Evolutionary conservation across 164 flowering plant species (phyloP).

Genomic region (Magnolia officinalis): DNA sequence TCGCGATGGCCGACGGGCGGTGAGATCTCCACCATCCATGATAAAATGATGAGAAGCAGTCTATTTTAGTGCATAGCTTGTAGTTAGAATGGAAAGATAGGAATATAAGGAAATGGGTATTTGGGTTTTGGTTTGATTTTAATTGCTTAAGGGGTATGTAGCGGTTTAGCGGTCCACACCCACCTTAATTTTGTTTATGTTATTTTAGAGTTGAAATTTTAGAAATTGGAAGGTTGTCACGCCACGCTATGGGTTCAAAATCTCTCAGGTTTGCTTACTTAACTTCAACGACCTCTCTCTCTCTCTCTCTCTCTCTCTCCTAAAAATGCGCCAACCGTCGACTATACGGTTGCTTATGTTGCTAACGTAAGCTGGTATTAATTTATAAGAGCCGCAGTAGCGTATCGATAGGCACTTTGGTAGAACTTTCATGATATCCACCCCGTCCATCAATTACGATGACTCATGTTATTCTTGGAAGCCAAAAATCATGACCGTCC

Average conservation of each 20-base stretch:
- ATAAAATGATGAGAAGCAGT: background rate
- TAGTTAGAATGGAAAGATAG: background rate
- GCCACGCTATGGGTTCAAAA: conserved; percentile 29
- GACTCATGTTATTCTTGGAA: no score
- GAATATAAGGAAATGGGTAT: background rate
- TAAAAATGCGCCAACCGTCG: conserved; percentile 11
- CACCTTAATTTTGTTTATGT: conserved; percentile 14
- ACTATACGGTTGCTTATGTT: background rate
- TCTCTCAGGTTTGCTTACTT: conserved; percentile 8
- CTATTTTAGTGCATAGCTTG: background rate
- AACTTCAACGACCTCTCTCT: conserved; percentile 16
- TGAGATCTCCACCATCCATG: background rate
- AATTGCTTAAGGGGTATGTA: conserved; percentile 6
- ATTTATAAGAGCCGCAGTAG: no score
- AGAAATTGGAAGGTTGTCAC: conserved; percentile 13
- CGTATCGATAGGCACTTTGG: no score
- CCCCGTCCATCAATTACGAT: no score
- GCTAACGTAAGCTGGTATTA: background rate
- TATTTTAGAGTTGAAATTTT: conserved; percentile 1
- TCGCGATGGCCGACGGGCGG: conserved; percentile 15
- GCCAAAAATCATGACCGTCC: no score
- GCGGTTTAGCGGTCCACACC: conserved; percentile 54
- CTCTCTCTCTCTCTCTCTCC: background rate
- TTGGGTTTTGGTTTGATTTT: background rate
- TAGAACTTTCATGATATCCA: no score